These are phyloP conservation scores for Euphorbia lathyris DNA, from an alignment of 345 rosid species.

Conservation along the genomic window DNA sequence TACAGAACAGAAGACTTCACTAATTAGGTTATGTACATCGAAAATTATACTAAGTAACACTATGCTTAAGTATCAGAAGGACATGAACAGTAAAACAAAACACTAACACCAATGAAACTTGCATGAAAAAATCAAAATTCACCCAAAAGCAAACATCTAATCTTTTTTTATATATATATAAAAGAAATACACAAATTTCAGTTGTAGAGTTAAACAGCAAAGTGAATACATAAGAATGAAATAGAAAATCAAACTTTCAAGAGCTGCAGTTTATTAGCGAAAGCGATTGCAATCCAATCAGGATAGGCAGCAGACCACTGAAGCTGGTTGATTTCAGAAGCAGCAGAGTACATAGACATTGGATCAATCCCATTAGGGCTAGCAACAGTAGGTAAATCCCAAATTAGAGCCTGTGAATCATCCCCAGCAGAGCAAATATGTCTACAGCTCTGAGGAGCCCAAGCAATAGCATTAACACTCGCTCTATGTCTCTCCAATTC, in stretches of 20 bases:
- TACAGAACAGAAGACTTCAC: too few species aligned
- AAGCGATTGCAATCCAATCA: slow-evolving; percentile 91
- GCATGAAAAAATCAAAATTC: not conserved
- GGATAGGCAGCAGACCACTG: slow-evolving; percentile 86
- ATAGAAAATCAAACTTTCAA: slow-evolving; percentile 52
- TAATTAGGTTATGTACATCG: too few species aligned
- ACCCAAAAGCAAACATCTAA: not conserved
- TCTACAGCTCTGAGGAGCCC: slow-evolving; percentile 79
- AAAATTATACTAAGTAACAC: too few species aligned
- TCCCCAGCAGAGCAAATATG: slow-evolving; percentile 91
- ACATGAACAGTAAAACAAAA: too few species aligned
- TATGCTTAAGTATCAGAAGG: too few species aligned
- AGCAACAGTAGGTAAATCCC: slow-evolving; percentile 93
- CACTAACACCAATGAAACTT: not conserved
- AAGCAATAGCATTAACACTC: slow-evolving; percentile 67
- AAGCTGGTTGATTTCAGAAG: slow-evolving; percentile 83
- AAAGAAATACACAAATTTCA: not conserved
- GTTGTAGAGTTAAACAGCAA: not conserved
- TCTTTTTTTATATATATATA: not conserved
- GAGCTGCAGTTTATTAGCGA: slow-evolving; percentile 82
- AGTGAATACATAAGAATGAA: not conserved
- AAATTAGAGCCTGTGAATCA: slow-evolving; percentile 75
- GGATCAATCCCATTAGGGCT: slow-evolving; percentile 97
- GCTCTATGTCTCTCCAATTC: slow-evolving; percentile 70
- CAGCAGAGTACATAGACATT: slow-evolving; percentile 75